Base-by-base conservation (phyloP, 2,329 filamentous ascomycete species). In the Xylariales sp. region DNA sequence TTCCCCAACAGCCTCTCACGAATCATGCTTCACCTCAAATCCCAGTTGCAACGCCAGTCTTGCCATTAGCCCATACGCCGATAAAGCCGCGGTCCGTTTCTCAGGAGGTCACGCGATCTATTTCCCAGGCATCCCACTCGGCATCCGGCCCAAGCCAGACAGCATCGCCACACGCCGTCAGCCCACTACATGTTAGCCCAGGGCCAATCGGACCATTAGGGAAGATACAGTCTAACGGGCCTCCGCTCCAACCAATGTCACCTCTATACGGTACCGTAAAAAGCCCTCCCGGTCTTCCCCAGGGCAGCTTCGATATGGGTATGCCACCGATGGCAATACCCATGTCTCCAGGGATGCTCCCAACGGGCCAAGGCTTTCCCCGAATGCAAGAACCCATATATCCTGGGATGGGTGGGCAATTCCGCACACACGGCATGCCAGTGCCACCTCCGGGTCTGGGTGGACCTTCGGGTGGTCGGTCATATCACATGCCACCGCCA, bases 61-160 rank as follows among this genome's bases (percentile, higher is more conserved):
- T 97, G 54, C 90, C 94, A 12, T 97, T 97, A 78, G 90, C 90
- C 23, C 90, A 93, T 5, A 94, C 93, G 12, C 93, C 94, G 8
- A 91, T 89, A 71, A 91, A 92, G 69, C 87, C 90, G 45, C 90
- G 93, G 63, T 92, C 94, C 68, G 82, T 88, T 54, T 96, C 93
- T 8, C 93, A 97, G 71, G 93, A 96, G 77, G 91, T 90, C 32
- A 89, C 89, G 9, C 88, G 90, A 76, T 84, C 87, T 7, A 87
- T 89, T 58, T 92, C 93, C 3, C 89, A 91, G 69, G 87, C 89
- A 2, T 90, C 92, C 1, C 88, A 91, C 76, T 86, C 91, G 69
- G 83, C 82, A 49, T 84, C 84, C 7, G 81, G 78, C 4, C 78
- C 83, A 18, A 89, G 86, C 71, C 87, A 89, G 68, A 86, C 84